Conservation (phyloP, 2,329 filamentous ascomycete genomes). For the Penicillium sp. region DNA sequence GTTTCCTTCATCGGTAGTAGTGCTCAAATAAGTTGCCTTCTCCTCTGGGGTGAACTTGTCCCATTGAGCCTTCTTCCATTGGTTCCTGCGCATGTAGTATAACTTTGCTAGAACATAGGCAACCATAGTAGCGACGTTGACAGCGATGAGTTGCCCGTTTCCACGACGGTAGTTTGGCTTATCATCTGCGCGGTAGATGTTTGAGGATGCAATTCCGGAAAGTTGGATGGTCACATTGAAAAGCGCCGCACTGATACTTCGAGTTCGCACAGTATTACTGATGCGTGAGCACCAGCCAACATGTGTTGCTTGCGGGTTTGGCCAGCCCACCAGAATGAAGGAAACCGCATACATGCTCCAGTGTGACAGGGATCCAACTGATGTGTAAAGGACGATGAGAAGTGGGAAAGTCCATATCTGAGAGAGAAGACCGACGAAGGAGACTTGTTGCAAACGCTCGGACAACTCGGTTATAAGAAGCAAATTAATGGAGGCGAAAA, state of each 20-base stretch:
- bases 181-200: conserved; percentile 56
- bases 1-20: conserved; percentile 54
- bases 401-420: conserved; percentile 55
- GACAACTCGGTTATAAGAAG: conserved; percentile 28
- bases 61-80: conserved; percentile 45
- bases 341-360: conserved; percentile 48
- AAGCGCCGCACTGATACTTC: conserved; percentile 41
- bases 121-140: conserved; percentile 51
- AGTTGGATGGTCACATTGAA: conserved; percentile 52
- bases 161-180: conserved; percentile 49
- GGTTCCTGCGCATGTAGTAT: conserved; percentile 32
- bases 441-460: conserved; percentile 44
- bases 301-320: conserved; percentile 46
- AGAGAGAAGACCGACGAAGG: conserved; percentile 47
- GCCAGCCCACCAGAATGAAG: conserved; percentile 21
- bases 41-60: conserved; percentile 48
- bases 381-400: conserved; percentile 47
- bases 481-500: conserved; percentile 44
- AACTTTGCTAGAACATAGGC: conserved; percentile 44
- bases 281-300: conserved; percentile 52
- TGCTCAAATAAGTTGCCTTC: conserved; percentile 50
- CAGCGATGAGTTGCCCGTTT: conserved; percentile 46
- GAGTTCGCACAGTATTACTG: conserved; percentile 51
- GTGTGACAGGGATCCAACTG: conserved; percentile 31
- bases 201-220: conserved; percentile 44